Evolutionary conservation across 805 yeast genomes (phyloP).

Genomic region (Candida namnaoensis): DNA sequence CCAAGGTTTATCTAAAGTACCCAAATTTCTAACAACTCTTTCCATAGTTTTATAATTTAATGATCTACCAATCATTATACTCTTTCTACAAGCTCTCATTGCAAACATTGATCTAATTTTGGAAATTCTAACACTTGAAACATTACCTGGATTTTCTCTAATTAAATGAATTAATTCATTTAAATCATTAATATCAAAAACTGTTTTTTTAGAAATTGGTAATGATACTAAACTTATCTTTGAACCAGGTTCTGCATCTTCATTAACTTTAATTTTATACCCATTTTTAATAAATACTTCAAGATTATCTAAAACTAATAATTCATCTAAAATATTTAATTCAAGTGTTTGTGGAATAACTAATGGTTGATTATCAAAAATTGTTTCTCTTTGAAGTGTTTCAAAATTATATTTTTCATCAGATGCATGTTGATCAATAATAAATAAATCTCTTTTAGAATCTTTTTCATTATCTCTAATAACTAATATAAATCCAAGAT

Average conservation of each 20-base stretch:
- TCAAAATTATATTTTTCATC: conserved; percentile 95
- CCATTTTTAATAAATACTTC: conserved; percentile 67
- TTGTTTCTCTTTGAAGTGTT: conserved; percentile 42
- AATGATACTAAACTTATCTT: conserved; percentile 48
- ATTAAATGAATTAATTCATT: conserved; percentile 68
- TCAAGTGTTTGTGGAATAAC: conserved; percentile 52
- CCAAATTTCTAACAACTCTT: conserved; percentile 56
- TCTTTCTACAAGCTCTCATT: conserved; percentile 88
- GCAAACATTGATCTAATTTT: conserved; percentile 84
- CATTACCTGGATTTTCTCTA: conserved; percentile 41
- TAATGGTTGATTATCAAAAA: conserved; percentile 61
- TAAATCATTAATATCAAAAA: conserved; percentile 59
- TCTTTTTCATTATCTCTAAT: conserved; percentile 29
- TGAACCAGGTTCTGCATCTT: conserved; percentile 44
- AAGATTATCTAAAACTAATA: conserved; percentile 53
- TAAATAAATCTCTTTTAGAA: conserved; percentile 53
- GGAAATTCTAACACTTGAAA: conserved; percentile 46
- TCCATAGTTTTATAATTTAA: conserved; percentile 54
- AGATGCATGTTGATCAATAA: conserved; percentile 95
- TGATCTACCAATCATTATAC: conserved; percentile 88
- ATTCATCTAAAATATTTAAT: conserved; percentile 70
- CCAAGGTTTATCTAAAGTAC: conserved; percentile 87
- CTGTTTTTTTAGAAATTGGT: conserved; percentile 65
- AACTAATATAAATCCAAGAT: conserved; percentile 87
- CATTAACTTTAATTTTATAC: conserved; percentile 47